Evolutionary conservation across 495 filamentous ascomycete species (phyloP).

Genomic region (Apodospora peruviana): DNA sequence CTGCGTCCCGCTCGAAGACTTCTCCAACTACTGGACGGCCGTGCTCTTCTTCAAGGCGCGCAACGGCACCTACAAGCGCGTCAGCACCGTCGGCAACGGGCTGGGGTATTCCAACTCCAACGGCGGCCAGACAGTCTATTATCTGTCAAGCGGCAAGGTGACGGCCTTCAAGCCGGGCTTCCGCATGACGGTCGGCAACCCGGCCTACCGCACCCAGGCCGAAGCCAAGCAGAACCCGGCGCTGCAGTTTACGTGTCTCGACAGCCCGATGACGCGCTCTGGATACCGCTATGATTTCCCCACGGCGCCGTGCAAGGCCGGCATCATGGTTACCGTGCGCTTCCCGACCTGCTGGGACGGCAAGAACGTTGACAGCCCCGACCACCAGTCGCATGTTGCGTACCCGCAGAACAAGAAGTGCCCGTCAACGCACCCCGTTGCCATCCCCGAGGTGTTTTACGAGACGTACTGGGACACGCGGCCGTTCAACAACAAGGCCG

Average conservation of each 20-base stretch:
- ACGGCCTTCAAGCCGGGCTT: slow-evolving; percentile 49
- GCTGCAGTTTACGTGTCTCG: slow-evolving; percentile 31
- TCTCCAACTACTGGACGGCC: slow-evolving; percentile 40
- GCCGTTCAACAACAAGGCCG: slow-evolving; percentile 29
- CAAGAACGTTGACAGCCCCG: slow-evolving; percentile 24
- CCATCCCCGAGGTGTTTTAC: slow-evolving; percentile 32
- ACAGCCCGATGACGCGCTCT: slow-evolving; percentile 16
- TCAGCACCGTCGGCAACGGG: slow-evolving; percentile 18
- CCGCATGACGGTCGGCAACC: slow-evolving; percentile 67
- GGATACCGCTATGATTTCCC: slow-evolving; percentile 25
- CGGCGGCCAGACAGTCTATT: slow-evolving; percentile 38
- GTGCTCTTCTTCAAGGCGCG: slow-evolving; percentile 30
- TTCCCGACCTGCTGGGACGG: slow-evolving; percentile 23
- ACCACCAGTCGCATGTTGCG: slow-evolving; percentile 34
- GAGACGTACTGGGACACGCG: slow-evolving; percentile 39
- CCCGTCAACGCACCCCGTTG: slow-evolving; percentile 25
- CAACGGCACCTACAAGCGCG: slow-evolving; percentile 34
- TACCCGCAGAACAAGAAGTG: slow-evolving; percentile 29
- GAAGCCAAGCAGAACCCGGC: slow-evolving; percentile 27
- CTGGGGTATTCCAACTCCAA: slow-evolving; percentile 8
- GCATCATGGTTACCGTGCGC: slow-evolving; percentile 34
- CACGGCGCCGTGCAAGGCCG: slow-evolving; percentile 25
- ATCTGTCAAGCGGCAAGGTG: slow-evolving; percentile 29
- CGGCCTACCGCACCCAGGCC: slow-evolving; percentile 25
- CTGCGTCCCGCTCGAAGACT: slow-evolving; percentile 25